A percentile compares a stretch with the other conserved stretches of the same genome.
These are phyloP conservation scores for Penicillium cinerascens DNA, from an alignment of 495 filamentous ascomycete genomes.

Conservation along the genomic window DNA sequence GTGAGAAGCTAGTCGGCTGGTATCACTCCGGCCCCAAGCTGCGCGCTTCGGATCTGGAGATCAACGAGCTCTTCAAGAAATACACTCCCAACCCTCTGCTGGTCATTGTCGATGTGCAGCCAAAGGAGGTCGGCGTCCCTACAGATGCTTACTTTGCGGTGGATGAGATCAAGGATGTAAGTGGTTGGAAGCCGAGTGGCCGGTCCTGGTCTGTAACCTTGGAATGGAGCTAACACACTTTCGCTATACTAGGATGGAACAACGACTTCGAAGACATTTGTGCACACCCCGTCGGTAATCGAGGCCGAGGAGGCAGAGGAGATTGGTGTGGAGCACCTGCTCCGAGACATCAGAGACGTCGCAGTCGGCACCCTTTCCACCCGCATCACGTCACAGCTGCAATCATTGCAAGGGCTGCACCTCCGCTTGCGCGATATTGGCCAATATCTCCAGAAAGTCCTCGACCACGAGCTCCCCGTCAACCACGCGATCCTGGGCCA, in stretches of 20 bases:
- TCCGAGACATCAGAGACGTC: slow-evolving; percentile 95
- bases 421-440: slow-evolving; percentile 94
- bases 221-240: slow-evolving; percentile 9
- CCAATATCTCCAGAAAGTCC: slow-evolving; percentile 91
- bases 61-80: slow-evolving; percentile 99
- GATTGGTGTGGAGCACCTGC: slow-evolving; percentile 96
- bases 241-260: slow-evolving; percentile 74
- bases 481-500: slow-evolving; percentile 98
- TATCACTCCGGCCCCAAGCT: slow-evolving; percentile 98
- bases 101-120: slow-evolving; percentile 98
- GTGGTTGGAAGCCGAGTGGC: slow-evolving; percentile 25
- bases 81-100: slow-evolving; percentile 95
- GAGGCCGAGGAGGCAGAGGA: slow-evolving; percentile 99
- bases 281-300: slow-evolving; percentile 98
- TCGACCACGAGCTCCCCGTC: slow-evolving; percentile 84
- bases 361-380: slow-evolving; percentile 98
- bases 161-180: slow-evolving; percentile 98
- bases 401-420: slow-evolving; percentile 95
- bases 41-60: slow-evolving; percentile 93
- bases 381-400: slow-evolving; percentile 93
- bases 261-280: slow-evolving; percentile 94
- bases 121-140: slow-evolving; percentile 95
- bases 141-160: slow-evolving; percentile 99
- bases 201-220: neutral
- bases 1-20: slow-evolving; percentile 99